Evolutionary conservation across 352 stramenopile genomes (phyloP).

Genomic region (Phytopythium chamaehyphon): DNA sequence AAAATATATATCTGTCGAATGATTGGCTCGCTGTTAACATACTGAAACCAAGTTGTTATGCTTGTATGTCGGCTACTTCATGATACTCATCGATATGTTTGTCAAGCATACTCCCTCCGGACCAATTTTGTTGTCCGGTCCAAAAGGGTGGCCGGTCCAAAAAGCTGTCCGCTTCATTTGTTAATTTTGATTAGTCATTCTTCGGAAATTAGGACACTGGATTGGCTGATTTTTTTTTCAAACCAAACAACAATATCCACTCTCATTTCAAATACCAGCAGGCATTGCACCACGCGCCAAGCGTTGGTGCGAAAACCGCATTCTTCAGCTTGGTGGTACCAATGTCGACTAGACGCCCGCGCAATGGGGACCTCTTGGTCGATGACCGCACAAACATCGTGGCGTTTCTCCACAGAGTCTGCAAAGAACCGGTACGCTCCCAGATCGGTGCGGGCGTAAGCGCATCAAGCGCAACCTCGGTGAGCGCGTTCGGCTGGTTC

Average conservation of each 20-base stretch:
- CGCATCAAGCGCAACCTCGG: not conserved
- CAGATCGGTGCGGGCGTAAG: not conserved
- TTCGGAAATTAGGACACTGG: not conserved
- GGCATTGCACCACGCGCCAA: not conserved
- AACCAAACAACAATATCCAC: not conserved
- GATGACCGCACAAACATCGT: not conserved
- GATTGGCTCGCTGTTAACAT: too few relatives aligned
- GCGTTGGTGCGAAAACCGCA: not conserved
- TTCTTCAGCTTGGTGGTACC: not conserved
- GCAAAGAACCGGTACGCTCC: not conserved
- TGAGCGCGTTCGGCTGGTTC: not conserved
- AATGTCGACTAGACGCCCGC: not conserved
- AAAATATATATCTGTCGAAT: too few relatives aligned
- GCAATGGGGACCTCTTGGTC: not conserved
- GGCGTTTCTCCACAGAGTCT: not conserved
- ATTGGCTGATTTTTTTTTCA: not conserved
- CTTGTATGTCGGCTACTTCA: too few relatives aligned
- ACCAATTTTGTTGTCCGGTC: not conserved
- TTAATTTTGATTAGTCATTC: not conserved
- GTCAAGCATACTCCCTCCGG: constrained; percentile 2
- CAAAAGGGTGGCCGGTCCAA: not conserved
- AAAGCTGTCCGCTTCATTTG: not conserved
- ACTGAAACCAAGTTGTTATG: too few relatives aligned
- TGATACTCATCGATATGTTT: too few relatives aligned
- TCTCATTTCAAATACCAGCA: constrained; percentile 1